Conservation (phyloP, 495 filamentous ascomycete species). For the Trichoderma reesei region DNA sequence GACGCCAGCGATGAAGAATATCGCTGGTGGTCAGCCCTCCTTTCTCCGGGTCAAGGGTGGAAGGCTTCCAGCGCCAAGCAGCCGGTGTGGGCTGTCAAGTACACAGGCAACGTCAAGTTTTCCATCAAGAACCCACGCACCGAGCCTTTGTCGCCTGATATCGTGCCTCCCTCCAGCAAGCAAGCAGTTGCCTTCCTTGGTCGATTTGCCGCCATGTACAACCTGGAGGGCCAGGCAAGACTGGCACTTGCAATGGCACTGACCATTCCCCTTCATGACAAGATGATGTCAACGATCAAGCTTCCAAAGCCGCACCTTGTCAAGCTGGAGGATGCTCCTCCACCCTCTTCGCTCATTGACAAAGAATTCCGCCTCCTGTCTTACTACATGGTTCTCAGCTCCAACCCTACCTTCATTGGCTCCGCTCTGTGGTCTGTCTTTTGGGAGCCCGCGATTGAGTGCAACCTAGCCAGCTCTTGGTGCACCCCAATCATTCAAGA, state of each 20-base stretch:
- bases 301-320: neutral
- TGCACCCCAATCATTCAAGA: slow-evolving; percentile 10
- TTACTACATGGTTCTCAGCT: slow-evolving; percentile 6
- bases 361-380: neutral
- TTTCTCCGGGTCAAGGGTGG: neutral
- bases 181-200: neutral
- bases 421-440: slow-evolving; percentile 17
- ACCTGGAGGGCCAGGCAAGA: neutral
- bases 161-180: neutral
- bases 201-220: neutral
- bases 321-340: neutral
- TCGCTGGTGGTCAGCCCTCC: slow-evolving; percentile 1
- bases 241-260: neutral
- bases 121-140: neutral
- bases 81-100: neutral
- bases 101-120: neutral
- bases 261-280: neutral
- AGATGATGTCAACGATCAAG: neutral
- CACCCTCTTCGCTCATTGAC: neutral
- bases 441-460: slow-evolving; percentile 15
- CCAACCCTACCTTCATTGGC: neutral
- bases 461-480: slow-evolving; percentile 16
- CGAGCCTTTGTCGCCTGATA: neutral
- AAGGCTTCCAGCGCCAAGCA: neutral
- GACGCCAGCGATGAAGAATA: neutral